Percentiles rank a stretch among this genome's conserved stretches.
Conservation (phyloP, 148 eudicot genomes). For the Rhododendron vialii region DNA sequence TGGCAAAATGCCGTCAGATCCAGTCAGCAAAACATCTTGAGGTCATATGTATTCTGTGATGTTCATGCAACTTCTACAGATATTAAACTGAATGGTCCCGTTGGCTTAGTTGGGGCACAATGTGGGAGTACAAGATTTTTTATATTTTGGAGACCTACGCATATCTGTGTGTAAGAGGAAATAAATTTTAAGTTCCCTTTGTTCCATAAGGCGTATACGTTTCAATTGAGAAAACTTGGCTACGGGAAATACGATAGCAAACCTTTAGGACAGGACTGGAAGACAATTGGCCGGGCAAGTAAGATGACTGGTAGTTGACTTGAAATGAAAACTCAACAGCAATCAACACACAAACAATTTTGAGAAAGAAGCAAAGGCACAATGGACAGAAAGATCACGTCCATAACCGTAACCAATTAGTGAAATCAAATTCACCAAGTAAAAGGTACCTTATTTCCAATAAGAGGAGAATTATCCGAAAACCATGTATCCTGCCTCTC, state of each 20-base stretch:
- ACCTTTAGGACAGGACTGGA: background rate
- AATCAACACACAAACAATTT: background rate
- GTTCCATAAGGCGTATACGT: background rate
- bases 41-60: background rate
- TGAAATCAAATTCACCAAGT: background rate
- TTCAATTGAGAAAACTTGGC: background rate
- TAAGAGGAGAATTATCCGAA: constrained; percentile 72
- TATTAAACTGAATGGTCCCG: background rate
- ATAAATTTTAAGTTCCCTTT: background rate
- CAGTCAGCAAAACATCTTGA: background rate
- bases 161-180: background rate
- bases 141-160: background rate
- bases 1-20: background rate
- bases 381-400: background rate
- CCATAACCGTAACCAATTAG: background rate
- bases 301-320: background rate
- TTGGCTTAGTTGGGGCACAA: background rate
- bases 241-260: background rate
- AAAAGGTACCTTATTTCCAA: constrained; percentile 58
- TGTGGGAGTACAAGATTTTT: background rate
- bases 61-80: background rate
- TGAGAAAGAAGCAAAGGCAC: background rate
- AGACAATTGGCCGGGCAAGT: background rate
- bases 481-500: constrained; percentile 99
- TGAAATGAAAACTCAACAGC: background rate